Evolutionary conservation across 352 stramenopile species (phyloP), one percentile per base, ranked within the genome.

Genomic region (Pythium phragmitis): DNA sequence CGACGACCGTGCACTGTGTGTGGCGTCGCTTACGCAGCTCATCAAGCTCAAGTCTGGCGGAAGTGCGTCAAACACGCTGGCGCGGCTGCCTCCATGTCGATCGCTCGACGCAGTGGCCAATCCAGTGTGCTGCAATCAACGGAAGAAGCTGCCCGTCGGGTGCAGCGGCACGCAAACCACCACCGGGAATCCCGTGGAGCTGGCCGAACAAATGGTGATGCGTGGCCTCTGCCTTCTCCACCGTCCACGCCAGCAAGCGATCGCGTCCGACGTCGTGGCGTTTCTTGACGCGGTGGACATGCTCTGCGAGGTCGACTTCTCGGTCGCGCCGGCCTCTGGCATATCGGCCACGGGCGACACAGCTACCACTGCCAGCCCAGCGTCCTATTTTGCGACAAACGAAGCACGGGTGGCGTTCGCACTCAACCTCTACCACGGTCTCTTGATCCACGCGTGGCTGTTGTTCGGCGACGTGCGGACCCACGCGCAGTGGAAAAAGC

Each of bases 371-470:
- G 7, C 37, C 7, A 23, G n/a, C n/a, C 21, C n/a, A 47, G 28
- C 14, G 12, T 30, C 11, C 0, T 72, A 30, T 46, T 68, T 57
- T 14, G 14, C 46, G 21, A 68, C 62, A 1, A 65, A 79, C 36
- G 73, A 72, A 37, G 65, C 85, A 48, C 77, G 79, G 9, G 55
- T 93, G 11, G 81, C 79, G 16, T 92, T 98, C 36, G 92, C 91
- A 36, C 58, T 98, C 28, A 97, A 98, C 61, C 26, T 97, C 6
- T 98, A 97, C 64, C 91, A 98, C 63, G 70, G 82, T 17, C 78
- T 98, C 37, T 86, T 91, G 23, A 83, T 97, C 37, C 91, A 98
- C 79, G 74, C 84, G 21, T 85, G 79, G 49, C 66, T 95, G 9
- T 66, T 93, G 17, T 72, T 90, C 47, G 81, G 77, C 12, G 51